A percentile compares a stretch with the other conserved stretches of the same genome.
Evolutionary conservation across 106 monocot species (phyloP).

Genomic region (Phalaenopsis aphrodite): DNA sequence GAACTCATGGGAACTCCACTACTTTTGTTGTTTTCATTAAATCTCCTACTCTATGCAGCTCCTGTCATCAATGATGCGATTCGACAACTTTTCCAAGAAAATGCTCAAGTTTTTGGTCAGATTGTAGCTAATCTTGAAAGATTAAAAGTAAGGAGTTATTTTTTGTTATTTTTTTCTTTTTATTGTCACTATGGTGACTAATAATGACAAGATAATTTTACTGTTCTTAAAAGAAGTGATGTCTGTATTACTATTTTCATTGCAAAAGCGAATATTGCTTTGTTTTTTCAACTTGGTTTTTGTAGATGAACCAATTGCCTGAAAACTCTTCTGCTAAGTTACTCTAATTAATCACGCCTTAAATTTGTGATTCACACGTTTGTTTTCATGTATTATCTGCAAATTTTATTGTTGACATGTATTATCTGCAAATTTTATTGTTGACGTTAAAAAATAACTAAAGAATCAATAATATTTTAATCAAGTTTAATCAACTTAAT

Average conservation of each 20-base stretch:
- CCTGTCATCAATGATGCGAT: constrained; percentile 17
- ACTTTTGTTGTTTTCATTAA: background rate
- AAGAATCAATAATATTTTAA: too few species aligned
- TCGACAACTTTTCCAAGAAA: constrained; percentile 27
- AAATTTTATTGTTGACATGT: too few species aligned
- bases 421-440: too few species aligned
- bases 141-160: constrained; percentile 17
- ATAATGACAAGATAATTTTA: background rate
- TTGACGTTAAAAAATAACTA: too few species aligned
- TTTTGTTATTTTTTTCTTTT: background rate
- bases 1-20: background rate
- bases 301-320: background rate
- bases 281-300: background rate
- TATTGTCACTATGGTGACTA: constrained; percentile 1
- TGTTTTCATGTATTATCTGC: background rate
- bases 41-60: constrained; percentile 9
- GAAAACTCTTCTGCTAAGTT: background rate
- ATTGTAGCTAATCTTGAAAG: constrained; percentile 24
- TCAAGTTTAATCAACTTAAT: too few species aligned
- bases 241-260: background rate
- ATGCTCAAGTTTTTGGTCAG: constrained; percentile 20
- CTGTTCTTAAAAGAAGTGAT: background rate
- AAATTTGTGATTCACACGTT: background rate
- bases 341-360: background rate
- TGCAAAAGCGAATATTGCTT: background rate